These are phyloP conservation scores for Cupressus sempervirens DNA, from an alignment of 75 land plant species.

Conservation along the genomic window DNA sequence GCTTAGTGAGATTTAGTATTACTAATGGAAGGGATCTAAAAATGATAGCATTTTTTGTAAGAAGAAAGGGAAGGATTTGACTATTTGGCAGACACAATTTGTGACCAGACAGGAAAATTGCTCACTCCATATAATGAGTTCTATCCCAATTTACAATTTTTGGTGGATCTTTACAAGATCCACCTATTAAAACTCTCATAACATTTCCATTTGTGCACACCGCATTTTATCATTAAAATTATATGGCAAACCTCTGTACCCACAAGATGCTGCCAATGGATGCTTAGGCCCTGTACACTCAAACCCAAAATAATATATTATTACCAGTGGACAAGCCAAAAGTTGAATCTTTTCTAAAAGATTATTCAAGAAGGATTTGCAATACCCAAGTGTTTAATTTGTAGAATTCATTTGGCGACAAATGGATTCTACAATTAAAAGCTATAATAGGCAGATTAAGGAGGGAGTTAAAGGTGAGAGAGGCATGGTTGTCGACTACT, in stretches of 20 bases:
- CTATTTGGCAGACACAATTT: slow-evolving; percentile 37
- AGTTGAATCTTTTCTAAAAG: not conserved
- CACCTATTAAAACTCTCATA: not conserved
- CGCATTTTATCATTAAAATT: slow-evolving; percentile 40
- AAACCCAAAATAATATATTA: not conserved
- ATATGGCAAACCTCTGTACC: slow-evolving; percentile 67
- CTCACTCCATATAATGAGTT: slow-evolving; percentile 67
- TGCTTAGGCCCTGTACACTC: slow-evolving; percentile 45
- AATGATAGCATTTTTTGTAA: not conserved
- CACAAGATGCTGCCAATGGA: slow-evolving; percentile 68
- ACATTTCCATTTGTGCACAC: slow-evolving; percentile 22
- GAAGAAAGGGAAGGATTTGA: slow-evolving; percentile 24
- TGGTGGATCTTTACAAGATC: slow-evolving; percentile 35
- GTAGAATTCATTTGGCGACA: too few species aligned
- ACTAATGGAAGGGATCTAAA: too few species aligned
- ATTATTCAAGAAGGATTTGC: too few species aligned
- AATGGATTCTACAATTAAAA: too few species aligned
- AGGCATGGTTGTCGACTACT: slow-evolving; percentile 37
- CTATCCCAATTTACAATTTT: slow-evolving; percentile 65
- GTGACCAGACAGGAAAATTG: slow-evolving; percentile 36
- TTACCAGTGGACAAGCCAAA: not conserved
- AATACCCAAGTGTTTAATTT: not conserved
- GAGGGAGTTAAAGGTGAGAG: slow-evolving; percentile 38
- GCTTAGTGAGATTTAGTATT: too few species aligned
- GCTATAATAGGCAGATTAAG: slow-evolving; percentile 18